phyloP scores from a whole-genome alignment of 2,329 filamentous ascomycete genomes.

The Alternaria alternata region DNA sequence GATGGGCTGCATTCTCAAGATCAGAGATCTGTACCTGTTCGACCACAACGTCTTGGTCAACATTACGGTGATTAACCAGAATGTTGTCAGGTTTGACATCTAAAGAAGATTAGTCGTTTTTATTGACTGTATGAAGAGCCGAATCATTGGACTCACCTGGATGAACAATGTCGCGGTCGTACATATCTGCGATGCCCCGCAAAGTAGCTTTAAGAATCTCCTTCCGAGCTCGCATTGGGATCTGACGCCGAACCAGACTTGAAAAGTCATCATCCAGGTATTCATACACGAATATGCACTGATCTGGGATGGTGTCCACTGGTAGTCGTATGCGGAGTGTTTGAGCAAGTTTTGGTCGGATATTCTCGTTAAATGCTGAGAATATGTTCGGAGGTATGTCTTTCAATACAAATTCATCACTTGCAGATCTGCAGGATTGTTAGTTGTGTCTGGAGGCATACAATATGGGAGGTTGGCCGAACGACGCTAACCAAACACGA shows the following conservation, averaged over 20 bases:
- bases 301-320: conserved; percentile 27
- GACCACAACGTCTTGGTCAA: conserved; percentile 18
- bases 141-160: conserved; percentile 22
- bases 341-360: conserved; percentile 32
- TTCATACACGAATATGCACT: conserved; percentile 34
- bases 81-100: conserved; percentile 45
- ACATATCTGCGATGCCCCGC: conserved; percentile 34
- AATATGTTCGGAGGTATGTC: conserved; percentile 32
- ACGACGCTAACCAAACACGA: conserved; percentile 43
- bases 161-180: conserved; percentile 37
- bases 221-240: conserved; percentile 25
- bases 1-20: conserved; percentile 47
- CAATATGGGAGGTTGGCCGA: conserved; percentile 11
- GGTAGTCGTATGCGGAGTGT: conserved; percentile 29
- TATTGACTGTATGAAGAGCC: conserved; percentile 3
- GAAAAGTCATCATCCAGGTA: conserved; percentile 33
- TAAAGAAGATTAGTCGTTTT: conserved; percentile 19
- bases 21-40: conserved; percentile 37
- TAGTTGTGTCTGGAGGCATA: conserved; percentile 6
- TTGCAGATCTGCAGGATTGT: conserved; percentile 22
- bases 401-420: conserved; percentile 33
- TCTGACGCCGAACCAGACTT: conserved; percentile 20
- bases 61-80: conserved; percentile 29
- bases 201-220: conserved; percentile 37
- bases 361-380: conserved; percentile 28